These are phyloP conservation scores for Anacardium occidentale DNA, from an alignment of 345 rosid genomes.

Conservation along the genomic window DNA sequence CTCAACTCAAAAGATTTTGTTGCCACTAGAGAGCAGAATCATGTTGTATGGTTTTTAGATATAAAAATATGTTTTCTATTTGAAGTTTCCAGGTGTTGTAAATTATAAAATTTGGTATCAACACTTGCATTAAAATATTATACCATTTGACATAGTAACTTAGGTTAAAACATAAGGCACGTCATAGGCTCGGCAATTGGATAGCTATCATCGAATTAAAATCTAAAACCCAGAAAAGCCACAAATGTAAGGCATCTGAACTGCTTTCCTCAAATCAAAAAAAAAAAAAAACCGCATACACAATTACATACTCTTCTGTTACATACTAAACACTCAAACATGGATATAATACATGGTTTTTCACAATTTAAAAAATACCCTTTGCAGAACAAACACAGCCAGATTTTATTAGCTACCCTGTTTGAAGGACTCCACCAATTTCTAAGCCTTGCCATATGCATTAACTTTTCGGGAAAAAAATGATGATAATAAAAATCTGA, in stretches of 20 bases:
- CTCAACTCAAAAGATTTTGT: too few species aligned
- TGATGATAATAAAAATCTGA: not conserved
- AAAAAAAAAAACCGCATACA: too few species aligned
- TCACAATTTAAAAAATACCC: not conserved
- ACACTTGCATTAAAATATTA: too few species aligned
- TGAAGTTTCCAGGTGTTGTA: too few species aligned
- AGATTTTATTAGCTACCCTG: conserved; percentile 18
- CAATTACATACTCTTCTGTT: too few species aligned
- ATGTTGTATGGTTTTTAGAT: too few species aligned
- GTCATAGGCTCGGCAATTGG: not conserved
- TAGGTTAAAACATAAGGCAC: not conserved
- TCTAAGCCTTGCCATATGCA: conserved; percentile 28
- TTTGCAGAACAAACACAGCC: not conserved
- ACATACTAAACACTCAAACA: too few species aligned
- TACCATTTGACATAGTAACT: too few species aligned
- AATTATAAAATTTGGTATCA: too few species aligned
- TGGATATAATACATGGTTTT: not conserved
- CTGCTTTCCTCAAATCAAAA: too few species aligned
- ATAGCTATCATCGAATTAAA: not conserved
- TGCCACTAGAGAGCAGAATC: too few species aligned
- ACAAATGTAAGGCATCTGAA: not conserved
- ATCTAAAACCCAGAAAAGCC: not conserved
- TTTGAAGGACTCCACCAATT: conserved; percentile 55
- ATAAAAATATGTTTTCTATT: too few species aligned
- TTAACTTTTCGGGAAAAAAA: not conserved